Evolutionary conservation across 1,139 yeast genomes (phyloP).

Genomic region (Saccharomyces hybrid): DNA sequence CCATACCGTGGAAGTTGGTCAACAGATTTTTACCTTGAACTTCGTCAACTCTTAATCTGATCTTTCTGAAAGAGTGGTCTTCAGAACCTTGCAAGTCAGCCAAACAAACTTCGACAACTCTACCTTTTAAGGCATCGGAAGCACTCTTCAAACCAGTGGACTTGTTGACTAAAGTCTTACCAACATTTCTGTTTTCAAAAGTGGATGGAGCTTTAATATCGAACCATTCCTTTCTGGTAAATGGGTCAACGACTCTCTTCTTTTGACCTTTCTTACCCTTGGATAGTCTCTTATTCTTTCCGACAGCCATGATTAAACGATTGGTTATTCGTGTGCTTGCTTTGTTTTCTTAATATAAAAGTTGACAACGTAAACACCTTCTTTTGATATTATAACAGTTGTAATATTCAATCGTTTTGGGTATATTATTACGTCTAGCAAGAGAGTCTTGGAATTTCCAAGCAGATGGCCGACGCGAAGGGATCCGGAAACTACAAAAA

Average conservation of each 20-base stretch:
- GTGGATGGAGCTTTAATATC: slow-evolving; percentile 94
- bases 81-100: slow-evolving; percentile 91
- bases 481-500: not conserved
- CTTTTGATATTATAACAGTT: not conserved
- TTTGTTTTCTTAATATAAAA: not conserved
- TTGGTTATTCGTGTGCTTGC: slow-evolving; percentile 1
- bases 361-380: not conserved
- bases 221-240: slow-evolving; percentile 93
- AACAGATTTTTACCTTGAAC: slow-evolving; percentile 87
- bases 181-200: slow-evolving; percentile 88
- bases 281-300: slow-evolving; percentile 93
- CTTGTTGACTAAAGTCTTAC: slow-evolving; percentile 90
- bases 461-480: not conserved
- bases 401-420: not conserved
- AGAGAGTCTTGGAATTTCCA: not conserved
- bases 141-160: slow-evolving; percentile 91
- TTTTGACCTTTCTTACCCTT: slow-evolving; percentile 93
- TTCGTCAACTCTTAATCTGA: slow-evolving; percentile 85
- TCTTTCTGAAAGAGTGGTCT: slow-evolving; percentile 86
- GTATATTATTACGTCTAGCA: not conserved
- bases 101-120: slow-evolving; percentile 77
- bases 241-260: slow-evolving; percentile 94
- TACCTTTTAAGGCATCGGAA: slow-evolving; percentile 86
- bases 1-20: slow-evolving; percentile 93
- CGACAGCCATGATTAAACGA: slow-evolving; percentile 69